Conservation (phyloP, 2,329 filamentous ascomycete species). For the Cyanodermella asteris region DNA sequence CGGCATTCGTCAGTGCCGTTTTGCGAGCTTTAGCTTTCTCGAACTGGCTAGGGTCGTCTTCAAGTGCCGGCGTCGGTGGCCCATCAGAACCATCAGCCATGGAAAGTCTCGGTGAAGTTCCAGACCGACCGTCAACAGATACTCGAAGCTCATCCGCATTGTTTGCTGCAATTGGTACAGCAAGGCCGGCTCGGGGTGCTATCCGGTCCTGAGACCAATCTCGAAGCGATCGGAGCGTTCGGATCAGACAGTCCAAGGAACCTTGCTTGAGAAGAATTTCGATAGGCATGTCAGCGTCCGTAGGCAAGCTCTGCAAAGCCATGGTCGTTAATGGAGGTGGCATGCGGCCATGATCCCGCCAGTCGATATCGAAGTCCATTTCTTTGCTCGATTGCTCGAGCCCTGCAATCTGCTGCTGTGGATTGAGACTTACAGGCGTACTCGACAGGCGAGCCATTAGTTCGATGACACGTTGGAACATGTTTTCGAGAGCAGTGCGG, state of each 20-base stretch:
- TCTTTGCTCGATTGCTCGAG: constrained; percentile 52
- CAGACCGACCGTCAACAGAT: constrained; percentile 36
- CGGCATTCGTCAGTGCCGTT: constrained; percentile 71
- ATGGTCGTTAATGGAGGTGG: constrained; percentile 70
- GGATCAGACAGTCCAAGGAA: constrained; percentile 69
- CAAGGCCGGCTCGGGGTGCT: too few relatives aligned
- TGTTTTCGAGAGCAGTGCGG: constrained; percentile 75
- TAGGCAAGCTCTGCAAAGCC: constrained; percentile 36
- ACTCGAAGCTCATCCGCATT: constrained; percentile 23
- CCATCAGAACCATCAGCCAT: constrained; percentile 29
- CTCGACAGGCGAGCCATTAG: constrained; percentile 77
- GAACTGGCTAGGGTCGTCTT: constrained; percentile 85
- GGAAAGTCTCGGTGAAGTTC: constrained; percentile 35
- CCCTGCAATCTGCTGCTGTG: constrained; percentile 64
- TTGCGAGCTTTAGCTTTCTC: constrained; percentile 89
- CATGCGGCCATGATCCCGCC: constrained; percentile 67
- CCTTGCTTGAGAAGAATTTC: constrained; percentile 86
- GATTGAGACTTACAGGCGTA: constrained; percentile 50
- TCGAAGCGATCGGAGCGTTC: constrained; percentile 71
- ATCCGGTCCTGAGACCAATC: constrained; percentile 68
- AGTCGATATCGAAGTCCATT: constrained; percentile 42
- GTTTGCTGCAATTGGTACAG: constrained; percentile 30
- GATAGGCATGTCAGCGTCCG: constrained; percentile 43
- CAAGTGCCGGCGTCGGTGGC: constrained; percentile 46
- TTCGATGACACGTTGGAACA: constrained; percentile 86